Conservation (phyloP, 2,329 filamentous ascomycete genomes). For the Allantophomopsis cytisporea region DNA sequence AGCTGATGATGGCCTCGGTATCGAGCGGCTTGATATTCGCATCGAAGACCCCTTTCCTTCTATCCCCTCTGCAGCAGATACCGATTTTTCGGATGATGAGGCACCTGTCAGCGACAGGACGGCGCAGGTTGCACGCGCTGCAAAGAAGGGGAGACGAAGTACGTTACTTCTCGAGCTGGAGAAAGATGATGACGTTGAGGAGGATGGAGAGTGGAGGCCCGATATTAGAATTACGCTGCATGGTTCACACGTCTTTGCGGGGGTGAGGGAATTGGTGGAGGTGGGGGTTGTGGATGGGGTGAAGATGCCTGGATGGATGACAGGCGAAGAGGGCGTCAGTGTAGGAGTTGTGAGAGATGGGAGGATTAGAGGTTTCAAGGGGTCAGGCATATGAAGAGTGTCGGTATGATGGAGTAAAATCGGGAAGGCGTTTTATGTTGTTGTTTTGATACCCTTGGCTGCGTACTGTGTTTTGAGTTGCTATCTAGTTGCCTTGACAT, state of each 20-base stretch:
- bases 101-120: conserved; percentile 8
- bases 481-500: too few relatives aligned
- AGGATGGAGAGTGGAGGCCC: conserved; percentile 34
- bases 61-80: conserved; percentile 3
- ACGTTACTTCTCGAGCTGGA: conserved; percentile 10
- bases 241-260: conserved; percentile 69
- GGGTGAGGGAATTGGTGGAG: conserved; percentile 66
- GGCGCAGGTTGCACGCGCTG: neutral
- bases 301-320: conserved; percentile 83
- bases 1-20: conserved; percentile 41
- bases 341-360: conserved; percentile 56
- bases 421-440: too few relatives aligned
- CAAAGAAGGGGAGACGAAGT: conserved; percentile 15
- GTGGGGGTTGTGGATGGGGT: conserved; percentile 61
- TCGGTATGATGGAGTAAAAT: too few relatives aligned
- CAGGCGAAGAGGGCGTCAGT: conserved; percentile 72
- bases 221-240: conserved; percentile 54
- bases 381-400: conserved; percentile 31
- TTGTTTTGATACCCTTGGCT: too few relatives aligned
- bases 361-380: conserved; percentile 44
- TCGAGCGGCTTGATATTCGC: conserved; percentile 46
- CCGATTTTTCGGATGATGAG: conserved; percentile 4
- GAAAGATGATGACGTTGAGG: conserved; percentile 17
- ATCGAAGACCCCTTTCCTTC: conserved; percentile 42
- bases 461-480: too few relatives aligned